phyloP scores from a whole-genome alignment of 2,329 filamentous ascomycete species.

The Huntiella savannae region DNA sequence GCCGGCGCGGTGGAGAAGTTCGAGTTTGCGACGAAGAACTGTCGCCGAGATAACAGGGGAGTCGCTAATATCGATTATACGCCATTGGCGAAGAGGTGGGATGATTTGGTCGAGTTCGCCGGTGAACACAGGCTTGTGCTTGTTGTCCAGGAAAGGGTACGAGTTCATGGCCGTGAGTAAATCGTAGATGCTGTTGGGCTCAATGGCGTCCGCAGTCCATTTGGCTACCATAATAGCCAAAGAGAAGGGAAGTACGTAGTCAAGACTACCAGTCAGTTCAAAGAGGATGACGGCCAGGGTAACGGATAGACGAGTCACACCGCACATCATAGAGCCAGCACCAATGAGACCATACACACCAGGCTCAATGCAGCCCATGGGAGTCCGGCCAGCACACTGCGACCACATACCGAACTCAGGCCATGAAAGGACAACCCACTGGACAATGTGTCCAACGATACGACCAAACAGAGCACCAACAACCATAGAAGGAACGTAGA shows the following conservation, averaged over 20 bases:
- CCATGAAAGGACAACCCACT: slow-evolving; percentile 59
- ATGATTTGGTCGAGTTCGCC: slow-evolving; percentile 76
- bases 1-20: slow-evolving; percentile 62
- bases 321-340: slow-evolving; percentile 93
- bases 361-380: slow-evolving; percentile 76
- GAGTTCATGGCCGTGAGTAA: slow-evolving; percentile 91
- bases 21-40: slow-evolving; percentile 61
- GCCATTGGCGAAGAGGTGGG: slow-evolving; percentile 50
- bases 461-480: slow-evolving; percentile 84
- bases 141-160: slow-evolving; percentile 95
- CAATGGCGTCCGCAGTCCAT: slow-evolving; percentile 91
- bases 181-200: slow-evolving; percentile 92
- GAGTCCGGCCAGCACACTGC: slow-evolving; percentile 47
- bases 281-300: slow-evolving; percentile 91
- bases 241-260: slow-evolving; percentile 90
- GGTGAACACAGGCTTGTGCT: slow-evolving; percentile 79
- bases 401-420: slow-evolving; percentile 57
- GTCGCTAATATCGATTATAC: slow-evolving; percentile 72
- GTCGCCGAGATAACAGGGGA: slow-evolving; percentile 63
- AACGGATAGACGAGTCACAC: slow-evolving; percentile 81
- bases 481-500: slow-evolving; percentile 98
- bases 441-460: slow-evolving; percentile 67
- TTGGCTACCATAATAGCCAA: slow-evolving; percentile 86
- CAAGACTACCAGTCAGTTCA: slow-evolving; percentile 81
- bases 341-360: slow-evolving; percentile 94